A percentile compares a stretch with the other conserved stretches of the same genome.
Conservation (phyloP, 306 rosid species). For the Acmispon strigosus region DNA sequence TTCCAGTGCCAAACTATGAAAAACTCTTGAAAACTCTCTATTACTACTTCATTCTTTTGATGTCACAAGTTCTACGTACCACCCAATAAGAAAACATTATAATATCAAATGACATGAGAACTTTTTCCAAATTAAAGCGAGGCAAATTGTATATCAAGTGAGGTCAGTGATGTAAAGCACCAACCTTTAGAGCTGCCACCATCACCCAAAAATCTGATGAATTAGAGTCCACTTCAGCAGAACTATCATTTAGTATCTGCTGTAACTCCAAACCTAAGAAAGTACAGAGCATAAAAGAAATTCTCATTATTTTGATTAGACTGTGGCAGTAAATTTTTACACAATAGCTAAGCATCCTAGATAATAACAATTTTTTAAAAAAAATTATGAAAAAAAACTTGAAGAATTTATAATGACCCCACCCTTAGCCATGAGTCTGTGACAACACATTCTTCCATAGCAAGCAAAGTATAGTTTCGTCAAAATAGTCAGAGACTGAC, state of each 20-base stretch:
- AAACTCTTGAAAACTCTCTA: background rate
- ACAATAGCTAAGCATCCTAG: background rate
- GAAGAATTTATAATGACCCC: background rate
- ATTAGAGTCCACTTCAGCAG: conserved; percentile 64
- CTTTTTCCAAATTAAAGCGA: background rate
- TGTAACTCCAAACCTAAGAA: conserved; percentile 56
- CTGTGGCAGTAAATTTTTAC: background rate
- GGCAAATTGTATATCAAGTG: background rate
- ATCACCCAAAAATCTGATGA: conserved; percentile 94
- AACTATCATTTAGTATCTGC: conserved; percentile 58
- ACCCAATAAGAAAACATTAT: background rate
- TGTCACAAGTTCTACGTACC: conserved; percentile 8
- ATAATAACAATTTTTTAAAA: background rate
- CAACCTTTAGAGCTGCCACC: conserved; percentile 93
- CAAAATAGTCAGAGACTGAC: conserved; percentile 3
- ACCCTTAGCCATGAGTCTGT: background rate
- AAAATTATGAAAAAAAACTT: background rate
- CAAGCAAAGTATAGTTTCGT: conserved; percentile 4
- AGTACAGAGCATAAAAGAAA: conserved; percentile 18
- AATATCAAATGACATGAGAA: background rate
- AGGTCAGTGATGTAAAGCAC: conserved; percentile 23
- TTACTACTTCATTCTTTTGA: background rate
- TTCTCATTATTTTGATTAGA: background rate
- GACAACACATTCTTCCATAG: background rate
- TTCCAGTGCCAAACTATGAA: background rate